Evolutionary conservation across 257 asterid species (phyloP).

Genomic region (Nicotiana benthamiana): DNA sequence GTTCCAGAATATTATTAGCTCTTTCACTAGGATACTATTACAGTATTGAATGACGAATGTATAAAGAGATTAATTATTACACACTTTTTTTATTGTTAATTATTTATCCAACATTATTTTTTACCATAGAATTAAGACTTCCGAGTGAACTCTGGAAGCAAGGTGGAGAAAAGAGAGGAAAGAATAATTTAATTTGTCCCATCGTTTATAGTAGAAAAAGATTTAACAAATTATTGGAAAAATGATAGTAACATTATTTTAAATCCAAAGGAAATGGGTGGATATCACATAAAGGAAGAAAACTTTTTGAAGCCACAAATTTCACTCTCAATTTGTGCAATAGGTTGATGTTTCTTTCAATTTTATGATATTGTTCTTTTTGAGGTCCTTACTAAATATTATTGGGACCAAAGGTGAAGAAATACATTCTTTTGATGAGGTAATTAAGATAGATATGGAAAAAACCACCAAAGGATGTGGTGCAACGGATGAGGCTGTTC

Average conservation of each 20-base stretch:
- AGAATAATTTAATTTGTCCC: too few species aligned
- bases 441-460: not conserved
- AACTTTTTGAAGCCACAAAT: constrained; percentile 5
- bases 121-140: too few species aligned
- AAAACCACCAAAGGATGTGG: too few species aligned
- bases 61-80: too few species aligned
- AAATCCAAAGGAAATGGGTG: not conserved
- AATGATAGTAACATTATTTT: not conserved
- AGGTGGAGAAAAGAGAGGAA: too few species aligned
- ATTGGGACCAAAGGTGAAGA: not conserved
- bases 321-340: not conserved
- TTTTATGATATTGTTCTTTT: not conserved
- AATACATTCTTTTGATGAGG: not conserved
- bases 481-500: rapidly evolving
- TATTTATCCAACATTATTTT: too few species aligned
- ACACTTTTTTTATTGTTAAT: too few species aligned
- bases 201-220: not conserved
- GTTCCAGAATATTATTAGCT: too few species aligned
- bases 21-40: too few species aligned
- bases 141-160: too few species aligned
- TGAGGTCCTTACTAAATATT: not conserved
- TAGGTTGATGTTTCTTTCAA: not conserved
- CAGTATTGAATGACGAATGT: too few species aligned
- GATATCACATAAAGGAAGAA: not conserved
- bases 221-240: not conserved